A percentile compares a stretch with the other conserved stretches of the same genome.
phyloP scores from a whole-genome alignment of 1,284 basidiomycete species.

The Ceratobasidium papillatum region DNA sequence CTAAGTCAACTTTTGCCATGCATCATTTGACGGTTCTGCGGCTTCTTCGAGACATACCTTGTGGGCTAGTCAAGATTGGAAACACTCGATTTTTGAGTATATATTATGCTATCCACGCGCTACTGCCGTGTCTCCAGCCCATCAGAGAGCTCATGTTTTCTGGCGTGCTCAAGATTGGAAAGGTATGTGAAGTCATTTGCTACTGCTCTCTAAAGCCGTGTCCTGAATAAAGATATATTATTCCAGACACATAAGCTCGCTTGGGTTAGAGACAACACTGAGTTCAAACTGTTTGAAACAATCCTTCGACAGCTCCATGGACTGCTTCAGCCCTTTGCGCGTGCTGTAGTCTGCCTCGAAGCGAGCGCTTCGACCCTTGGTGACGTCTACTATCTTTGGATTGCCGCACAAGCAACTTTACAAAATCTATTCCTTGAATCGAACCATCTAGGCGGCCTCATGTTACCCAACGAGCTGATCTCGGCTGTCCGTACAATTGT shows the following conservation, averaged over 20 bases:
- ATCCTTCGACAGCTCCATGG: not conserved
- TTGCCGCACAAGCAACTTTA: slow-evolving; percentile 18
- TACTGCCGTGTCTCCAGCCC: not conserved
- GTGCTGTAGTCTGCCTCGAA: slow-evolving; percentile 38
- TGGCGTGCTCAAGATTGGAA: not conserved
- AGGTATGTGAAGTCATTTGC: not conserved
- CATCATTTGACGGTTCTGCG: slow-evolving; percentile 45
- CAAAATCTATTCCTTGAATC: not conserved
- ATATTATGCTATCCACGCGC: slow-evolving; percentile 38
- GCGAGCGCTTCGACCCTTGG: slow-evolving; percentile 27
- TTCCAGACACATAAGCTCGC: not conserved
- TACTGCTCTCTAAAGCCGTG: not conserved
- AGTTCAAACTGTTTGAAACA: not conserved
- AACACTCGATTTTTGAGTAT: slow-evolving; percentile 51
- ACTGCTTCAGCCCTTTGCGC: slow-evolving; percentile 34
- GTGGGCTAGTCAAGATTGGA: slow-evolving; percentile 50
- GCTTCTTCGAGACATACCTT: not conserved
- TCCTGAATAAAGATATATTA: not conserved
- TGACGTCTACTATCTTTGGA: slow-evolving; percentile 38
- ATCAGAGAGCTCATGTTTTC: not conserved
- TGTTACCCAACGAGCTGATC: not conserved
- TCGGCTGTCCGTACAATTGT: slow-evolving; percentile 16
- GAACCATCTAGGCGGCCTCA: not conserved
- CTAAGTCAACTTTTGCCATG: slow-evolving; percentile 48
- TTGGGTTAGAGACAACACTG: slow-evolving; percentile 2